These are phyloP conservation scores for Flaveria ramosissima DNA, from an alignment of 129 eudicot species.

Conservation along the genomic window DNA sequence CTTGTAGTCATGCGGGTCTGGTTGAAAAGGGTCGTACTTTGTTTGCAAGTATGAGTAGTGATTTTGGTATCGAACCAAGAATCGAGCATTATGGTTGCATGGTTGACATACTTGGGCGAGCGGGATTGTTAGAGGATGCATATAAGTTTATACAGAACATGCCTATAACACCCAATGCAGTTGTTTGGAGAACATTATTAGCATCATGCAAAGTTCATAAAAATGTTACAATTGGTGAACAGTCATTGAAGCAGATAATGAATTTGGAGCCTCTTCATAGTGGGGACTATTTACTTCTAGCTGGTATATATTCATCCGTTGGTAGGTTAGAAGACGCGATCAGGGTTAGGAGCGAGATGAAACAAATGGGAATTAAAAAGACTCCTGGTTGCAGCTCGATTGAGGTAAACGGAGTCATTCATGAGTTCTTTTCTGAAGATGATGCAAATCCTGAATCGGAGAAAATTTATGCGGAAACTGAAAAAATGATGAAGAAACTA, in stretches of 20 bases:
- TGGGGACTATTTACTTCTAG: slow-evolving; percentile 49
- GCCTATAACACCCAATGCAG: slow-evolving; percentile 58
- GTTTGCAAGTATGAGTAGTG: slow-evolving; percentile 55
- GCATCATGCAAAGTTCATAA: slow-evolving; percentile 67
- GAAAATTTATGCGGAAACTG: slow-evolving; percentile 43
- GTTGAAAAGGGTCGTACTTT: slow-evolving; percentile 59
- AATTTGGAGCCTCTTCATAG: slow-evolving; percentile 43
- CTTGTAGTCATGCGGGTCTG: slow-evolving; percentile 64
- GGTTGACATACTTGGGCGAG: slow-evolving; percentile 72
- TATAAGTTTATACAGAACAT: slow-evolving; percentile 47
- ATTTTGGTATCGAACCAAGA: slow-evolving; percentile 53
- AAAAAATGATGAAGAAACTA: slow-evolving; percentile 43
- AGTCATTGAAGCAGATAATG: slow-evolving; percentile 25
- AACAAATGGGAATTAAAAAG: slow-evolving; percentile 53
- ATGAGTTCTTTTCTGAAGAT: slow-evolving; percentile 54
- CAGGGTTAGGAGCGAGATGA: slow-evolving; percentile 50
- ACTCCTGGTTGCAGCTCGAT: slow-evolving; percentile 56
- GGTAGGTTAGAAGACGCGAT: slow-evolving; percentile 61
- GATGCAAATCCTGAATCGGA: slow-evolving; percentile 43
- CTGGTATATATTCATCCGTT: slow-evolving; percentile 54
- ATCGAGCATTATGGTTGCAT: slow-evolving; percentile 72
- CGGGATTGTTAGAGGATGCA: slow-evolving; percentile 57
- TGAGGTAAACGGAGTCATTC: slow-evolving; percentile 42
- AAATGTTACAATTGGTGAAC: slow-evolving; percentile 42
- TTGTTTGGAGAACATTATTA: slow-evolving; percentile 74